Base-by-base conservation (phyloP, 768 basidiomycete species). In the Pisolithus sp. region DNA sequence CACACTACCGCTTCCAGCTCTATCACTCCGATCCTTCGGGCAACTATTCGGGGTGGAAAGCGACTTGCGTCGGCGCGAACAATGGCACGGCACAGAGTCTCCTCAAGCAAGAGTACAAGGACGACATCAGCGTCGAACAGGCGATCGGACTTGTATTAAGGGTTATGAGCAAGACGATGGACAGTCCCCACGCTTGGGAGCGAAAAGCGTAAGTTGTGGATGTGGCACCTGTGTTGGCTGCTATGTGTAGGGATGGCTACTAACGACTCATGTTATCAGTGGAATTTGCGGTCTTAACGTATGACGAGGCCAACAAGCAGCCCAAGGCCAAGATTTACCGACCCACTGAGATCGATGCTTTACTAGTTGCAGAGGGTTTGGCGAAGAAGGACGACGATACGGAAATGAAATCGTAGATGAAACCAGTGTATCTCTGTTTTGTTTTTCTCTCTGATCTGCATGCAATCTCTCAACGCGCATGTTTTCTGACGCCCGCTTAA, bases 161-260 rank as follows among this genome's bases (percentile, higher is more conserved):
- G 71, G 88, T 92, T 49, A 94, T 99, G 93, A 94, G 93, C 77
- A 98, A 97, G 80, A 97, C 95, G 50, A 97, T 99, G 95, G 96
- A 99, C 64, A 93, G 91, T n/a, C 56, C 97, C 95, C 28, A 97
- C 92, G 42, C 69, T 99, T 56, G 89, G 91, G 30, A 94, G 91
- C 63, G 96, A 99, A 73, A 98, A 97, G 69, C 74, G 96, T 96
- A 60, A 64, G 93, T 70, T 5, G 5, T 53, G 38, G 44, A 15
- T 5, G 34, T 34, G 12, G 34, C 30, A 12, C 30, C 30, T 10
- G 12, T 5, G 34, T 10, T 23, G 24, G 12, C 9, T 46, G 20
- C 15, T 44, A 39, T 8, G 40, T 28, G 15, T 24, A 1, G 7
- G 15, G 30, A 24, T 24, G 39, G 26, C 49, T 48, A 13, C 34